Percentiles rank a stretch among this genome's conserved stretches.
Evolutionary conservation across 1,284 basidiomycete species (phyloP).

Genomic region (Ganoderma resinaceum): DNA sequence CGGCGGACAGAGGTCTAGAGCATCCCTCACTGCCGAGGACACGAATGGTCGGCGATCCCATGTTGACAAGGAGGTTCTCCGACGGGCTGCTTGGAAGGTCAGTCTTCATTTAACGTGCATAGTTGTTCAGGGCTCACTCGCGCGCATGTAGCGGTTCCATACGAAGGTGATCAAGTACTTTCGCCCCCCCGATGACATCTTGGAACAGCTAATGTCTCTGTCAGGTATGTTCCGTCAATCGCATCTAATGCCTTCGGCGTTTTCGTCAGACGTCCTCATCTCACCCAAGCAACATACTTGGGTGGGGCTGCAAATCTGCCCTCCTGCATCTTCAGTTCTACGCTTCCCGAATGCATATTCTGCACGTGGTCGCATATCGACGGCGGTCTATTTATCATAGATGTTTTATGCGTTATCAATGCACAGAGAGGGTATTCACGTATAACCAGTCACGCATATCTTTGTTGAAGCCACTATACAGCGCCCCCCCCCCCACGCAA

Average conservation of each 20-base stretch:
- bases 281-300: not conserved
- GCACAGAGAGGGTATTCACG: no score
- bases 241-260: not conserved
- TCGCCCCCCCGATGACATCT: conserved; percentile 21
- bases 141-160: conserved; percentile 20
- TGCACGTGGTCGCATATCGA: not conserved
- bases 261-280: not conserved
- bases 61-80: conserved; percentile 19
- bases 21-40: conserved; percentile 2
- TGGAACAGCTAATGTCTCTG: conserved; percentile 17
- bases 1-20: conserved; percentile 9
- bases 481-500: no score
- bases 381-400: not conserved
- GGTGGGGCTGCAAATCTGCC: not conserved
- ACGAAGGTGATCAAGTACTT: conserved; percentile 22
- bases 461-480: no score
- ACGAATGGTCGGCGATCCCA: not conserved
- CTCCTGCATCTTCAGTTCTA: not conserved
- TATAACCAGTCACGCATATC: no score
- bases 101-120: not conserved
- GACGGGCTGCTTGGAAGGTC: conserved; percentile 26
- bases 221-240: conserved; percentile 12
- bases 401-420: not conserved
- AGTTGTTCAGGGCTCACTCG: not conserved
- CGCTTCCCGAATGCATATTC: not conserved